phyloP scores from a whole-genome alignment of 371 early-diverging fungal species.

The Syncephalastrum racemosum region DNA sequence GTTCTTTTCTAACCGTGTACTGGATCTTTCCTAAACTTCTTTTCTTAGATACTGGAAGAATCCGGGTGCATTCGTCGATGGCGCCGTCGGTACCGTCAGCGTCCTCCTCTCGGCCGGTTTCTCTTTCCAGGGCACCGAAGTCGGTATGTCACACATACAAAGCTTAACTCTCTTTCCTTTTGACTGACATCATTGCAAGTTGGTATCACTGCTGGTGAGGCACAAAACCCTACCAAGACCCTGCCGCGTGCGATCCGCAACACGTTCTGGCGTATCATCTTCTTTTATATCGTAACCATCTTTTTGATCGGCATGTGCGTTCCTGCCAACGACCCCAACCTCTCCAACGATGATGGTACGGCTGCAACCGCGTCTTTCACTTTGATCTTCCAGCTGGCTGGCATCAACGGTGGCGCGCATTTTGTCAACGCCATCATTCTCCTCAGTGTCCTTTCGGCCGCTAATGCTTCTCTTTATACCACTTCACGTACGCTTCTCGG shows the following conservation, averaged over 20 bases:
- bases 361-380: slow-evolving; percentile 70
- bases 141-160: slow-evolving; percentile 31
- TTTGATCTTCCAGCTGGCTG: slow-evolving; percentile 62
- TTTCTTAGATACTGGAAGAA: slow-evolving; percentile 62
- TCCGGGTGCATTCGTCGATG: slow-evolving; percentile 77
- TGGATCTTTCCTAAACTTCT: too few relatives aligned
- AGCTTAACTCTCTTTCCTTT: neutral
- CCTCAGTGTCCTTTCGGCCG: slow-evolving; percentile 65
- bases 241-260: slow-evolving; percentile 71
- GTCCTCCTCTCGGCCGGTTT: slow-evolving; percentile 78
- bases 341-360: slow-evolving; percentile 42
- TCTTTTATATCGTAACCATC: slow-evolving; percentile 67
- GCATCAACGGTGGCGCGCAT: slow-evolving; percentile 61
- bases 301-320: slow-evolving; percentile 71
- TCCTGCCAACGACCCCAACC: slow-evolving; percentile 52
- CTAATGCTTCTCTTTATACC: slow-evolving; percentile 72
- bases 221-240: slow-evolving; percentile 67
- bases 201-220: slow-evolving; percentile 76
- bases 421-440: slow-evolving; percentile 73
- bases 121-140: slow-evolving; percentile 83
- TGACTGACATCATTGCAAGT: slow-evolving; percentile 26
- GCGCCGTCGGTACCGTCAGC: slow-evolving; percentile 68
- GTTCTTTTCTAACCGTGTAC: neutral
- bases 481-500: slow-evolving; percentile 67
- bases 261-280: slow-evolving; percentile 74